Base-by-base conservation (phyloP, 139 green algal species). In the Volvox africanus region DNA sequence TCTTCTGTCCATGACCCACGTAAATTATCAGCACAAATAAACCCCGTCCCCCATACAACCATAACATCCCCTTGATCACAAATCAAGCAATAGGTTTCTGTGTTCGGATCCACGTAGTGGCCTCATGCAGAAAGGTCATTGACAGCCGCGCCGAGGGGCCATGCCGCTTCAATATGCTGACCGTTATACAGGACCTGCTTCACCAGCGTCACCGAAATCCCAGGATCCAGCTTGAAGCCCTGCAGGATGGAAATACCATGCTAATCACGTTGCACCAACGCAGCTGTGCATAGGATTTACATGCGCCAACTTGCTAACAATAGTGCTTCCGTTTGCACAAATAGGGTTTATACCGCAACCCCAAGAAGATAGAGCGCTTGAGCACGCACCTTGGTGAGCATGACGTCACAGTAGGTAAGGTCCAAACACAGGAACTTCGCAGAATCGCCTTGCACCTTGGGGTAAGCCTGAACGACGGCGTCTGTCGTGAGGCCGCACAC, bases 131-230 rank as follows among this genome's bases (percentile, higher is more conserved):
- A 87, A 36, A 95, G 71, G 79, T 93, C 93, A 44, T 95, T 93
- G 86, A 99, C 96, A 33, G 97, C 98, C 12, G 98, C 98, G 19
- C 98, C 98, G 33, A 99, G 93, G 0, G 98, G 94, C 98, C 98
- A 99, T 1, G 97, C 96, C 14, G 96, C 97, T 89, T 99, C 98
- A 32, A 99, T 95, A n/a, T 95, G 84, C 86, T 99, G 93, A 1
- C 94, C 94, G 61, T 98, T 96, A 94, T 99, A 99, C 61, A 95
- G 55, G 21, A 99, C 94, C 91, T 96, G 95, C 93, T 97, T 97
- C 14, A 96, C 94, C 69, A 96, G 89, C 13, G 91, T 95, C 18
- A 96, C 77, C 36, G 61, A 26, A 21, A 61, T 75, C 16, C 35
- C 37, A 16, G 86, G 79, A 0, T 88, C 61, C 36, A 97, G 88